Percentiles rank a stretch among this genome's conserved stretches.
Evolutionary conservation across 2,329 filamentous ascomycete genomes (phyloP).

Genomic region (Venturia asperata): DNA sequence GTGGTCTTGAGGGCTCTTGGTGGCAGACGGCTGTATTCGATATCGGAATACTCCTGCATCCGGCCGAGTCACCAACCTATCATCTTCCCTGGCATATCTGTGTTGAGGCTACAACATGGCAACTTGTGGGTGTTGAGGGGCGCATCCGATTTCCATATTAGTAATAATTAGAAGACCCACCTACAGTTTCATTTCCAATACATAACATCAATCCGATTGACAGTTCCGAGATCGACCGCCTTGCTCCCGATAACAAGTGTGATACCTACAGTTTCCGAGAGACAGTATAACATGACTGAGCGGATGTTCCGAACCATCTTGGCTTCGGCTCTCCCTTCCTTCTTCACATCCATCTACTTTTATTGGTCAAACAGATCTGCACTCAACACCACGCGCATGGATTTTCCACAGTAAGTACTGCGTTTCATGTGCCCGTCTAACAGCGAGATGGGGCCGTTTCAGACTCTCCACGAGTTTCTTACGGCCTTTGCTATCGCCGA

Average conservation of each 20-base stretch:
- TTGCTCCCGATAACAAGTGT: too few species aligned
- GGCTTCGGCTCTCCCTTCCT: background rate
- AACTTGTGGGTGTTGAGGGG: constrained; percentile 20
- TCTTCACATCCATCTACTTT: background rate
- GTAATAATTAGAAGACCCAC: background rate
- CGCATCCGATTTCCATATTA: constrained; percentile 3
- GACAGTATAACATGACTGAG: too few species aligned
- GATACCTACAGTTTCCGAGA: too few species aligned
- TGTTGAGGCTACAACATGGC: constrained; percentile 22
- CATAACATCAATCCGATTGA: too few species aligned
- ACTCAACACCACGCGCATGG: background rate
- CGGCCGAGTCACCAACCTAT: constrained; percentile 22
- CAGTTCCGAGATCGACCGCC: background rate
- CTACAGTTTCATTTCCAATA: background rate
- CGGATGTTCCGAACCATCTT: background rate
- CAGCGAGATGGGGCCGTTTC: background rate
- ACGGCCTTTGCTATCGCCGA: background rate
- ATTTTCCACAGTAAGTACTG: background rate
- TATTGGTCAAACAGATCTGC: constrained; percentile 2
- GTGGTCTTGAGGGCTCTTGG: constrained; percentile 16
- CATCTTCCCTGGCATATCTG: constrained; percentile 21
- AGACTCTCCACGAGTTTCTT: background rate
- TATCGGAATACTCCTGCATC: background rate
- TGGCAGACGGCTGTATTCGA: background rate
- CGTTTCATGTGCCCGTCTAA: background rate